Percentiles rank a stretch among this genome's conserved stretches.
Conservation (phyloP, 2,329 filamentous ascomycete species). For the Proliferodiscus dingleyae region DNA sequence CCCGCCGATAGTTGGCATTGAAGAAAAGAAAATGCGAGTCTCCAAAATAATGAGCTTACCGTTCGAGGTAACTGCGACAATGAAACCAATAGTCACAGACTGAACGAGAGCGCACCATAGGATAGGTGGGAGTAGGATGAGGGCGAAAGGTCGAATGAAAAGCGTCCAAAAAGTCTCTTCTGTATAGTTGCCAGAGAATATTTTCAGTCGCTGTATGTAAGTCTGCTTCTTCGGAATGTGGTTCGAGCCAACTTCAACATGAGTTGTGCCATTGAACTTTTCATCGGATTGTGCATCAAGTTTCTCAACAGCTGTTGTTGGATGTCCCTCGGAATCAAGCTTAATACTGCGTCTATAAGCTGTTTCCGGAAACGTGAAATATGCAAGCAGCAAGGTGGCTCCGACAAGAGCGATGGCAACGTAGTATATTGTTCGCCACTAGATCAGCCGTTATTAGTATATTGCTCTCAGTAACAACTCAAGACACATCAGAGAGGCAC, state of each 20-base stretch:
- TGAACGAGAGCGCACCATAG: constrained; percentile 31
- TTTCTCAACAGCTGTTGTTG: not conserved
- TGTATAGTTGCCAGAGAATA: constrained; percentile 18
- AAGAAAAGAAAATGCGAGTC: too few relatives aligned
- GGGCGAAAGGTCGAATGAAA: constrained; percentile 37
- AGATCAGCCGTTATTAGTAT: not conserved
- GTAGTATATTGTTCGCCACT: constrained; percentile 49
- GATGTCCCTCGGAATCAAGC: constrained; percentile 23
- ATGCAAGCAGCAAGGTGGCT: constrained; percentile 40
- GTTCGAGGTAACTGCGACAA: constrained; percentile 50
- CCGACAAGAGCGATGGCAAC: constrained; percentile 47
- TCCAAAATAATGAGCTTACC: too few relatives aligned
- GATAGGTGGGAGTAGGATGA: constrained; percentile 30
- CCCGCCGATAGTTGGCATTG: too few relatives aligned
- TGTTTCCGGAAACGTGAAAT: constrained; percentile 53
- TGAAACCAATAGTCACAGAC: constrained; percentile 35
- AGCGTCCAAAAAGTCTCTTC: constrained; percentile 35
- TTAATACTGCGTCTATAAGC: constrained; percentile 36
- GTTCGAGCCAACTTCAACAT: not conserved
- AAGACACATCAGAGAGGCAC: not conserved
- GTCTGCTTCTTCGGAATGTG: constrained; percentile 13
- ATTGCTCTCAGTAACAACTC: not conserved
- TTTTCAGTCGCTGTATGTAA: constrained; percentile 11
- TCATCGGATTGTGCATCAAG: not conserved
- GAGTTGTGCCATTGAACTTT: not conserved